Evolutionary conservation across 306 rosid species (phyloP).

Genomic region (Vicia villosa): DNA sequence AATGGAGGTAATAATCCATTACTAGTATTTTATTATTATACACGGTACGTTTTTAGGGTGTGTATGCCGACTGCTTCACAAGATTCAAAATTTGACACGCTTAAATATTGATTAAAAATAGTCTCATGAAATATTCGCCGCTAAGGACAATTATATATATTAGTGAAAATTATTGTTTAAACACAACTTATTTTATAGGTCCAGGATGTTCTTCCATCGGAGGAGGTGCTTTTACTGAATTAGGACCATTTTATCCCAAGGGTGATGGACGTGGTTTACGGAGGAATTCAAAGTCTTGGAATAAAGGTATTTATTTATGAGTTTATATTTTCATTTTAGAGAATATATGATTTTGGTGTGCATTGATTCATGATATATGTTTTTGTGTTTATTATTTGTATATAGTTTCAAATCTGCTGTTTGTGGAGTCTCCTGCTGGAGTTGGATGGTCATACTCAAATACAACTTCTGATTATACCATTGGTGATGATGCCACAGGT

Average conservation of each 20-base stretch:
- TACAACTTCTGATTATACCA: slow-evolving; percentile 62
- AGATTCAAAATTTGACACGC: no score
- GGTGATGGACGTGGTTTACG: slow-evolving; percentile 77
- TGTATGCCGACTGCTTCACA: no score
- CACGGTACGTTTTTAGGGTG: no score
- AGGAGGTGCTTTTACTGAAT: slow-evolving; percentile 92
- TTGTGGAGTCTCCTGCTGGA: slow-evolving; percentile 95
- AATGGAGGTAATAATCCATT: slow-evolving; percentile 64
- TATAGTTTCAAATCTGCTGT: slow-evolving; percentile 86
- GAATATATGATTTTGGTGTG: not conserved
- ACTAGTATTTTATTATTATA: no score
- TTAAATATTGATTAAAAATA: no score
- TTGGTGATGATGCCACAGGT: not conserved
- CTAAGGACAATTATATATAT: no score
- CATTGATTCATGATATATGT: not conserved
- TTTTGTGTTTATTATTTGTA: not conserved
- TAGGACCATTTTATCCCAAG: slow-evolving; percentile 85
- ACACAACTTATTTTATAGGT: slow-evolving; percentile 43
- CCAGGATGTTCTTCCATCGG: slow-evolving; percentile 94
- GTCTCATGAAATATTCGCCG: no score
- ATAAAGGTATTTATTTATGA: slow-evolving; percentile 52
- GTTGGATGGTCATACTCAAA: slow-evolving; percentile 98
- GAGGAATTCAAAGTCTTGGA: slow-evolving; percentile 78
- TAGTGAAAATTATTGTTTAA: no score
- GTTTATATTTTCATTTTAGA: not conserved